Evolutionary conservation across 176 grass and related monocot species (phyloP).

Genomic region (Carex kokanica): DNA sequence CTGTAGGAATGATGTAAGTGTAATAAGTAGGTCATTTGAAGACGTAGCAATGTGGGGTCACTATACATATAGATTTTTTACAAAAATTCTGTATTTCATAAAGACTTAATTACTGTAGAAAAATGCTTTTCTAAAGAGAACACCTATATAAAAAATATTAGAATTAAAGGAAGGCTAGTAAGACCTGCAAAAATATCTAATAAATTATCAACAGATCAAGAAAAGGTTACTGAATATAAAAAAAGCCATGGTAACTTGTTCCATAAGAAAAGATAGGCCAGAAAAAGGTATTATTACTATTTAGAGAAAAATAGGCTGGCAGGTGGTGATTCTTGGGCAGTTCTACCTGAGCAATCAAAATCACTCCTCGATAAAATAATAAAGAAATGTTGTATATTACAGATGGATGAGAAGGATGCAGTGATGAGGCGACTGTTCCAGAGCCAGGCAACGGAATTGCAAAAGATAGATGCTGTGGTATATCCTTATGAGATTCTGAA

Average conservation of each 20-base stretch:
- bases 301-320: background rate
- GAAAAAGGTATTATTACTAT: background rate
- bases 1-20: background rate
- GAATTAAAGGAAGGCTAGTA: background rate
- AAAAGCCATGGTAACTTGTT: background rate
- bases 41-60: background rate
- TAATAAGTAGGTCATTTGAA: background rate
- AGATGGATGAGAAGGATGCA: constrained; percentile 41
- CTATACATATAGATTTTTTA: background rate
- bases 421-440: constrained; percentile 3
- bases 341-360: background rate
- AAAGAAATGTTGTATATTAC: background rate
- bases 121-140: background rate
- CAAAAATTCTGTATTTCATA: constrained; percentile 13
- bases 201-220: background rate
- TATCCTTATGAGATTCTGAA: constrained; percentile 67
- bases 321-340: background rate
- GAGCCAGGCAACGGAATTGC: constrained; percentile 21
- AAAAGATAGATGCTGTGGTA: constrained; percentile 11
- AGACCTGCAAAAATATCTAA: background rate
- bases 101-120: background rate
- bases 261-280: background rate
- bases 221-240: background rate
- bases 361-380: background rate
- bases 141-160: background rate